phyloP scores from a whole-genome alignment of 257 asterid genomes.

The Salvia rosmarinus region DNA sequence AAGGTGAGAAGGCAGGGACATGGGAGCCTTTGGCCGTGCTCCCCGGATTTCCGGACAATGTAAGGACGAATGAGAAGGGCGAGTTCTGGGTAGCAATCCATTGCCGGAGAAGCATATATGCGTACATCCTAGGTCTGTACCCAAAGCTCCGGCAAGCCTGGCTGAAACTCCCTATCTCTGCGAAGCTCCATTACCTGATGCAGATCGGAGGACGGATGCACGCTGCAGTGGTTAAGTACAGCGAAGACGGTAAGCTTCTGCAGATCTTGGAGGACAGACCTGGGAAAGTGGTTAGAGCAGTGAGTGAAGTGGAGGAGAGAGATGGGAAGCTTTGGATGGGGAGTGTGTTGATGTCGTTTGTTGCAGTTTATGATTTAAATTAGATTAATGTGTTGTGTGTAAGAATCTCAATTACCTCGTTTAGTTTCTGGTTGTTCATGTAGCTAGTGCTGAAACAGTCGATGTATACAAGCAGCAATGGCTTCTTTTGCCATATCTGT shows the following conservation, averaged over 20 bases:
- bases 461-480: not conserved
- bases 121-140: conserved; percentile 54
- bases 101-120: conserved; percentile 63
- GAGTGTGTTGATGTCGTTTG: conserved; percentile 80
- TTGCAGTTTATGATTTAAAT: conserved; percentile 70
- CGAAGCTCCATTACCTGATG: conserved; percentile 63
- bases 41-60: conserved; percentile 86
- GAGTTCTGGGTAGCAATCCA: conserved; percentile 95
- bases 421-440: not conserved
- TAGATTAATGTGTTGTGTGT: conserved; percentile 1
- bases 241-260: conserved; percentile 77
- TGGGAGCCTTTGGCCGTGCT: conserved; percentile 68
- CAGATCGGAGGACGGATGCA: conserved; percentile 80
- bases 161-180: conserved; percentile 79
- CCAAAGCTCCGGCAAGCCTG: conserved; percentile 53
- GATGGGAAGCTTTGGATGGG: conserved; percentile 97
- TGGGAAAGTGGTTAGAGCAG: conserved; percentile 84
- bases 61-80: conserved; percentile 72
- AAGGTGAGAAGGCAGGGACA: conserved; percentile 77
- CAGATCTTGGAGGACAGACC: conserved; percentile 70
- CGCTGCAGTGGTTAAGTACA: conserved; percentile 65
- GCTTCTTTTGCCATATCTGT: not conserved
- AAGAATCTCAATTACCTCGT: not conserved
- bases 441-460: not conserved
- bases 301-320: conserved; percentile 88